phyloP scores from a whole-genome alignment of 495 filamentous ascomycete genomes.

The Penicillium ucsense region DNA sequence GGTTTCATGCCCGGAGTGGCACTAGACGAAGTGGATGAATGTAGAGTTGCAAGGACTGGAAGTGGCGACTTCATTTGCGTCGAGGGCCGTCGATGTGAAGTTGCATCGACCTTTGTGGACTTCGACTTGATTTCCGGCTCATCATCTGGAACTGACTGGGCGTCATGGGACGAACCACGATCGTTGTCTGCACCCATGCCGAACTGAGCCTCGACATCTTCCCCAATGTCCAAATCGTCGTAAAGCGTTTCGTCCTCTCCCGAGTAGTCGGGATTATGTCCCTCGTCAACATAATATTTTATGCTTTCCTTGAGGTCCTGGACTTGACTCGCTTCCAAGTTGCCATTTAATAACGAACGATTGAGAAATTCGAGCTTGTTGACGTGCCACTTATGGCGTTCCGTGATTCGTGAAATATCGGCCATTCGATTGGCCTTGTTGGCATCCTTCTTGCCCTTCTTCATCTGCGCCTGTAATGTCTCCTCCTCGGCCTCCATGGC shows the following conservation, averaged over 20 bases:
- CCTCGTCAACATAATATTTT: slow-evolving; percentile 87
- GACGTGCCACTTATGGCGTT: slow-evolving; percentile 95
- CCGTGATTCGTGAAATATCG: slow-evolving; percentile 71
- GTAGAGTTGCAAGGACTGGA: slow-evolving; percentile 76
- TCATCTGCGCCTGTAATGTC: slow-evolving; percentile 73
- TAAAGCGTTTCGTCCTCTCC: slow-evolving; percentile 91
- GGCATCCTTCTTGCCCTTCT: slow-evolving; percentile 83
- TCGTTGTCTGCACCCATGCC: slow-evolving; percentile 78
- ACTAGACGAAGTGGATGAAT: slow-evolving; percentile 41
- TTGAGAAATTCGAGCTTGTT: slow-evolving; percentile 84
- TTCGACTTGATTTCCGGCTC: slow-evolving; percentile 52
- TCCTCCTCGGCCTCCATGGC: slow-evolving; percentile 86
- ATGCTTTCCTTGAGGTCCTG: slow-evolving; percentile 83
- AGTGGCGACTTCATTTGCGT: slow-evolving; percentile 89
- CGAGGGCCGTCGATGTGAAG: slow-evolving; percentile 63
- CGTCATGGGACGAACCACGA: slow-evolving; percentile 86
- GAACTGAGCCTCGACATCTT: slow-evolving; percentile 73
- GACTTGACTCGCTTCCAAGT: slow-evolving; percentile 76
- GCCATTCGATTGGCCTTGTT: slow-evolving; percentile 78
- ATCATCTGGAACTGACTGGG: slow-evolving; percentile 86
- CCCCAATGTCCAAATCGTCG: slow-evolving; percentile 84
- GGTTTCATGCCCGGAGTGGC: slow-evolving; percentile 79
- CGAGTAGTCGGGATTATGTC: slow-evolving; percentile 72
- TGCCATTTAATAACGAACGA: slow-evolving; percentile 85
- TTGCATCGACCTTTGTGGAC: slow-evolving; percentile 33